Evolutionary conservation across 2,329 filamentous ascomycete genomes (phyloP).

Genomic region (Beauveria rudraprayagi): DNA sequence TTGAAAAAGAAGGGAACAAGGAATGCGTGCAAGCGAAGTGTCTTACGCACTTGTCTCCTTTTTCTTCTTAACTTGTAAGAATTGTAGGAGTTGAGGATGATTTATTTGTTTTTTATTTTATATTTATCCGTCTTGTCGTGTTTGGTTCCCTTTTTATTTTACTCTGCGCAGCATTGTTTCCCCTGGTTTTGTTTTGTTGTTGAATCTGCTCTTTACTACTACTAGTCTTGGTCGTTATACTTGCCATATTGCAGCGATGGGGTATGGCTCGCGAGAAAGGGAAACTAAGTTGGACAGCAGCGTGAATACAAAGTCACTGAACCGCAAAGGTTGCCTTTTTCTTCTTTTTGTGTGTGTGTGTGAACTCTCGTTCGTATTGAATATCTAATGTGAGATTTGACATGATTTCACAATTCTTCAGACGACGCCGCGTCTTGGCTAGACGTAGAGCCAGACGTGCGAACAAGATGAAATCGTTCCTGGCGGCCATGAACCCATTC

Average conservation of each 20-base stretch:
- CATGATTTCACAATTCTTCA: neutral
- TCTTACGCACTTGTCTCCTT: neutral
- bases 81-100: conserved; percentile 13
- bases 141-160: conserved; percentile 6
- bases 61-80: conserved; percentile 9
- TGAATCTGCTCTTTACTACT: conserved; percentile 1
- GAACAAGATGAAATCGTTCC: conserved; percentile 34
- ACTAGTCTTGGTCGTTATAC: conserved; percentile 2
- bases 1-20: neutral
- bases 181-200: conserved; percentile 1
- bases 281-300: conserved; percentile 11
- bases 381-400: neutral
- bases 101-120: conserved; percentile 8
- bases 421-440: neutral
- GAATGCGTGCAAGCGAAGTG: neutral
- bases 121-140: neutral
- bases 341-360: no score
- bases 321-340: neutral
- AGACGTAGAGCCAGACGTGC: conserved; percentile 8
- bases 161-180: conserved; percentile 11
- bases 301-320: conserved; percentile 11
- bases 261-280: conserved; percentile 3
- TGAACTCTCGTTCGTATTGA: no score
- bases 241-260: conserved; percentile 5
- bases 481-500: conserved; percentile 43